phyloP scores from a whole-genome alignment of 805 yeast genomes.

The Metschnikowia lunata region DNA sequence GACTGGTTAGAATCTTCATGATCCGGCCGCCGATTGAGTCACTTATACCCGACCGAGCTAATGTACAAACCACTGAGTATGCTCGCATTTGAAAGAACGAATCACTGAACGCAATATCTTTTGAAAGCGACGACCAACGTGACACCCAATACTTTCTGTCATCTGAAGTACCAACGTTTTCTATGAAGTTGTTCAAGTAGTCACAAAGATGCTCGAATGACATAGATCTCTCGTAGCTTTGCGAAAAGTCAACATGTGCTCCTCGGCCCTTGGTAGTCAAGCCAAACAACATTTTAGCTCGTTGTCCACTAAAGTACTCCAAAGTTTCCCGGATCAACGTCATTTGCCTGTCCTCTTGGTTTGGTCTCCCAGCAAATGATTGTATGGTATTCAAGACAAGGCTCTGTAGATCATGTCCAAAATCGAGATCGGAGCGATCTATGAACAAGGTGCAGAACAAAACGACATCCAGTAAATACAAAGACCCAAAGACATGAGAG shows the following conservation, averaged over 20 bases:
- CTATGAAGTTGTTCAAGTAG: constrained; percentile 49
- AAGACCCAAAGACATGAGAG: constrained; percentile 53
- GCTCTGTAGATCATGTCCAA: constrained; percentile 59
- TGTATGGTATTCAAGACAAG: constrained; percentile 65
- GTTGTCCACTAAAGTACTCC: constrained; percentile 50
- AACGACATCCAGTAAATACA: constrained; percentile 67
- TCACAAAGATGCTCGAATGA: constrained; percentile 58
- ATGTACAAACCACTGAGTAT: constrained; percentile 61
- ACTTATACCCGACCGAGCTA: constrained; percentile 59
- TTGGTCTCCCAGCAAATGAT: constrained; percentile 56
- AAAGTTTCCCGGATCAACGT: constrained; percentile 45
- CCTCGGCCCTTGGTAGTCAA: constrained; percentile 48
- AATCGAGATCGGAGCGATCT: constrained; percentile 47
- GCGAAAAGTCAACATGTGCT: constrained; percentile 29
- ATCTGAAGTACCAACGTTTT: constrained; percentile 42
- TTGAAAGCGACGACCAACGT: constrained; percentile 60
- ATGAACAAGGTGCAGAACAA: constrained; percentile 61
- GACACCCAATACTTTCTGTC: constrained; percentile 54
- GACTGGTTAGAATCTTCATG: constrained; percentile 24
- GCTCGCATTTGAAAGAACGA: constrained; percentile 67
- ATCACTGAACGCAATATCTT: constrained; percentile 57
- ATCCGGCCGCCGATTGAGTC: constrained; percentile 43
- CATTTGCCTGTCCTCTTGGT: constrained; percentile 37
- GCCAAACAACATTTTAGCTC: constrained; percentile 67
- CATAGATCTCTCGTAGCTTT: constrained; percentile 37